A percentile compares a stretch with the other conserved stretches of the same genome.
Conservation (phyloP, 192 early-diverging fungal genomes). For the Mortierella antarctica region DNA sequence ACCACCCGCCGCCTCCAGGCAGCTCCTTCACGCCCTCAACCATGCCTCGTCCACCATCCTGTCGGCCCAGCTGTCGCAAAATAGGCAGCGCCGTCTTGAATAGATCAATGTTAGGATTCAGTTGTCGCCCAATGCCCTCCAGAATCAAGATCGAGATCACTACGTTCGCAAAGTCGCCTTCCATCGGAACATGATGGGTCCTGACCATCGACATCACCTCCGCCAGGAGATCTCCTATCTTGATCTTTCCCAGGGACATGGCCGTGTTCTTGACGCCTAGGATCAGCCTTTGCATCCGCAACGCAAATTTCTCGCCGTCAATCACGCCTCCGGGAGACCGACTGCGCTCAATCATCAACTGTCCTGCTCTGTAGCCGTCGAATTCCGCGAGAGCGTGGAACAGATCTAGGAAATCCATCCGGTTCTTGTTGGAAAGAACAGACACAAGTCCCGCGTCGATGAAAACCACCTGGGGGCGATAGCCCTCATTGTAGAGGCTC, state of each 20-base stretch:
- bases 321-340: slow-evolving; percentile 76
- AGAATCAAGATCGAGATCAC: slow-evolving; percentile 91
- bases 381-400: slow-evolving; percentile 90
- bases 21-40: slow-evolving; percentile 61
- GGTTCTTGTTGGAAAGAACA: slow-evolving; percentile 74
- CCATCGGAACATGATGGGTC: slow-evolving; percentile 91
- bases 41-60: slow-evolving; percentile 59
- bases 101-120: slow-evolving; percentile 93
- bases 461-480: slow-evolving; percentile 80
- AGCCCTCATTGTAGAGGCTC: slow-evolving; percentile 73
- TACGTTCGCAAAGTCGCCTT: slow-evolving; percentile 96
- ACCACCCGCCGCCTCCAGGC: slow-evolving; percentile 52
- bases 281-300: slow-evolving; percentile 85
- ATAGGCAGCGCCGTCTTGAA: slow-evolving; percentile 84
- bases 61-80: slow-evolving; percentile 67
- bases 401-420: slow-evolving; percentile 91
- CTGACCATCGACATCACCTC: slow-evolving; percentile 89
- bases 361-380: slow-evolving; percentile 83
- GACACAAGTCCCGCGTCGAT: slow-evolving; percentile 95
- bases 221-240: slow-evolving; percentile 82
- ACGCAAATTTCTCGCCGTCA: slow-evolving; percentile 81
- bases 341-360: slow-evolving; percentile 90
- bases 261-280: slow-evolving; percentile 74
- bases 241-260: slow-evolving; percentile 82
- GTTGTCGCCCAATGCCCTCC: slow-evolving; percentile 92